Evolutionary conservation across 78 protist genomes (phyloP), one percentile per base, ranked within the genome.

Genomic region (Chrysochromulina tobinii): DNA sequence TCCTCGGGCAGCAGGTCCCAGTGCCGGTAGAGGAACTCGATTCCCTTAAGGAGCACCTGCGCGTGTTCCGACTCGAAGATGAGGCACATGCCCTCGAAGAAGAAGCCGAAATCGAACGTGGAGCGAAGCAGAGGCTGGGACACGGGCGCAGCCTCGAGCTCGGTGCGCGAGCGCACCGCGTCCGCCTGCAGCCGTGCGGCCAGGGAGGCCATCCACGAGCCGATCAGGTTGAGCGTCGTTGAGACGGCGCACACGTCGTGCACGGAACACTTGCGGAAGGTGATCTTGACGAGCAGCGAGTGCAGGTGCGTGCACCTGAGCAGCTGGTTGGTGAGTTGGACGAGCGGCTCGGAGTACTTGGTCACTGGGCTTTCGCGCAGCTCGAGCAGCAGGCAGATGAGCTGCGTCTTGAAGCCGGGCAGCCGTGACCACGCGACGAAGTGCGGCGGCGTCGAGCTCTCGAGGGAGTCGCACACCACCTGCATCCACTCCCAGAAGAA

Each of bases 221-320:
- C 8, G 53, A 79, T 15, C 27, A 79, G 87, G 61, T 79, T 54
- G 87, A 79, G 87, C 61, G 87, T 21, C 27, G 87, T 54, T 8
- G 87, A 79, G 87, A 79, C 87, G 48, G 58, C 87, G 87, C 64
- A 15, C 17, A 79, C 87, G 87, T 79, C 87, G 61, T 79, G 87
- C 50, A 79, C n/a, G 20, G 48, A 51, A 18, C 59, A 51, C 48
- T 27, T 27, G 51, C 6, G n/a, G n/a, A 79, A 54, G 21, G 54
- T 48, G 27, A 79, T 79, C 59, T 54, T 54, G 12, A 54, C 25
- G 51, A 79, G 27, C 87, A 79, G 53, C 27, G 87, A 79, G 61
- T 79, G 87, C 20, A 79, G 87, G 61, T 79, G 87, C 51, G 87
- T 79, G 87, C 61, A 54, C 5, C 48, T 59, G 20, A 79, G 87